phyloP scores from a whole-genome alignment of 306 rosid species.

The Cicer bijugum region DNA sequence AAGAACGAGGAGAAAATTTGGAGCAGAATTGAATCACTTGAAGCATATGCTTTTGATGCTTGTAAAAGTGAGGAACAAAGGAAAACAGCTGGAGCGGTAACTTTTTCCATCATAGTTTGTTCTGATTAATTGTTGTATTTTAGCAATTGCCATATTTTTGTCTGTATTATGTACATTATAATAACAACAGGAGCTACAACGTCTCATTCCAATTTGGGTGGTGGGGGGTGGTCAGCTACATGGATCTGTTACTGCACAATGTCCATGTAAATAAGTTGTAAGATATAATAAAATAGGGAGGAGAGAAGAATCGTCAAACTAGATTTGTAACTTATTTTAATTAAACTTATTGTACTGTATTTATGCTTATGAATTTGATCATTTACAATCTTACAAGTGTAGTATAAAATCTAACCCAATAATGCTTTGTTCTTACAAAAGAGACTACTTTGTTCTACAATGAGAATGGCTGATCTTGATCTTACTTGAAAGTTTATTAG shows the following conservation, averaged over 20 bases:
- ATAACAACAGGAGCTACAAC: background rate
- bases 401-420: slow-evolving; percentile 11
- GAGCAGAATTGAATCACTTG: slow-evolving; percentile 74
- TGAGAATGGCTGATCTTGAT: slow-evolving; percentile 24
- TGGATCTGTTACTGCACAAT: slow-evolving; percentile 9
- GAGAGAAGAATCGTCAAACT: slow-evolving; percentile 18
- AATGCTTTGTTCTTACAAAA: background rate
- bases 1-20: slow-evolving; percentile 63
- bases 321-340: slow-evolving; percentile 4
- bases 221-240: background rate
- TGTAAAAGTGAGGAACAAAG: slow-evolving; percentile 73
- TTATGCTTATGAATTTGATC: slow-evolving; percentile 20
- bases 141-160: slow-evolving; percentile 22
- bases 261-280: slow-evolving; percentile 10
- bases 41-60: slow-evolving; percentile 83
- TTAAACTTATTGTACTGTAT: slow-evolving; percentile 11
- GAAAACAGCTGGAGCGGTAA: slow-evolving; percentile 84
- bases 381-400: slow-evolving; percentile 22
- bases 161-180: background rate
- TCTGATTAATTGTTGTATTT: slow-evolving; percentile 36
- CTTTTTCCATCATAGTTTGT: slow-evolving; percentile 40
- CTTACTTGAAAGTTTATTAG: slow-evolving; percentile 12
- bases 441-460: background rate
- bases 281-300: slow-evolving; percentile 26
- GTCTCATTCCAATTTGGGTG: background rate